Evolutionary conservation across 106 monocot genomes (phyloP).

Genomic region (Acorus calamus): DNA sequence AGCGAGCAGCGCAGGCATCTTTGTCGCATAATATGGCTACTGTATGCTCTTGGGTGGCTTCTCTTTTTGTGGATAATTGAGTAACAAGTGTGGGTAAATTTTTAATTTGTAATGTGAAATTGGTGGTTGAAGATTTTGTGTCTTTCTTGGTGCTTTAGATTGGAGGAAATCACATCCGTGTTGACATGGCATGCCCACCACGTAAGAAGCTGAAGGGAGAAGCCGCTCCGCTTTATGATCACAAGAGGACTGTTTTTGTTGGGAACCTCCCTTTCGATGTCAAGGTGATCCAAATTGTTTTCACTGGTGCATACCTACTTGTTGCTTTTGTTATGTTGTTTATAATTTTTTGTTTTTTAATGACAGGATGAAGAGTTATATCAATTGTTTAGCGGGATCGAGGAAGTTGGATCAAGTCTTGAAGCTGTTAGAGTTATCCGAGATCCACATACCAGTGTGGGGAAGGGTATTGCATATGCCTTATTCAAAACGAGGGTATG

Average conservation of each 20-base stretch:
- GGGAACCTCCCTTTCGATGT: constrained; percentile 96
- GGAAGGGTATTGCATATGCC: constrained; percentile 92
- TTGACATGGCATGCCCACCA: constrained; percentile 94
- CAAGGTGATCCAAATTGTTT: constrained; percentile 32
- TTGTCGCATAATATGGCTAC: constrained; percentile 63
- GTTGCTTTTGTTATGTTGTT: neutral
- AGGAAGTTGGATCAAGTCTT: constrained; percentile 33
- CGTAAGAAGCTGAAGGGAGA: constrained; percentile 83
- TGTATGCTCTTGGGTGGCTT: constrained; percentile 20
- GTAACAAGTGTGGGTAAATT: too few relatives aligned
- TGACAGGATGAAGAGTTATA: constrained; percentile 92
- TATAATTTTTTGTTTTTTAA: constrained; percentile 1
- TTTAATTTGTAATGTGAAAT: too few relatives aligned
- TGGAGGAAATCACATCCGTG: constrained; percentile 86
- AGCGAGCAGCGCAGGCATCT: constrained; percentile 63
- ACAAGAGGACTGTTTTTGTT: constrained; percentile 85
- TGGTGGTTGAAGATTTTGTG: neutral
- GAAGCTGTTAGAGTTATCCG: constrained; percentile 84
- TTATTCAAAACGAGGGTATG: constrained; percentile 93
- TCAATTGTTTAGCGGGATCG: constrained; percentile 51
- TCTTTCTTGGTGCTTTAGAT: constrained; percentile 18
- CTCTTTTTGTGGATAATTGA: too few relatives aligned
- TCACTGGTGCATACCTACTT: neutral
- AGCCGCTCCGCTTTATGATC: constrained; percentile 55
- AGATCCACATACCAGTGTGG: constrained; percentile 80